Evolutionary conservation across 2,329 filamentous ascomycete genomes (phyloP), one percentile per base, ranked within the genome.

Genomic region (Diplodia seriata): DNA sequence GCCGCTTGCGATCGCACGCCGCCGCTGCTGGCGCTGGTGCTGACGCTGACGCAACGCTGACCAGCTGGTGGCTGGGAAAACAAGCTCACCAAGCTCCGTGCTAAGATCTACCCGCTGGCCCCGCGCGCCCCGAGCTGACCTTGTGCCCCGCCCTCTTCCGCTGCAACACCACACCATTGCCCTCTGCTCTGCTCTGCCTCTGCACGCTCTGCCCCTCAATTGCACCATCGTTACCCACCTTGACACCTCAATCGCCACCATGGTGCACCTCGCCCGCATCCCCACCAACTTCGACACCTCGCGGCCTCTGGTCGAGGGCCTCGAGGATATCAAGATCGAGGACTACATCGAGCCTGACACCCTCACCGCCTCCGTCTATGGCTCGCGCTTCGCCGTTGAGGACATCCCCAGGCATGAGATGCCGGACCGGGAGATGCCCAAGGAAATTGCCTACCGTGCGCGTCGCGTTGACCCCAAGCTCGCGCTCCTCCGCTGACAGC

Each of bases 371-470:
- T 93, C 90, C 71, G 92, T 97, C 74, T 98, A 97, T 77, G 94
- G 94, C 76, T 94, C 91, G 70, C 88, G 85, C 71, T 97, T 93
- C 77, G 94, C 94, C 26, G 86, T 87, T 38, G 83, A 91, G 76
- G 92, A 97, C 74, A 84, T 98, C 51, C 93, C 94, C 33, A 87
- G 86, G 76, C 84, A 91, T 76, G 90, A 93, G 82, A 97, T 98
- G 88, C 93, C 94, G 1, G 93, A 97, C 74, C 75, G 81, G 23
- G 92, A 96, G 81, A 97, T 97, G 94, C 94, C 94, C 54, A 89
- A 87, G 73, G 91, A 97, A 72, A 87, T 97, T 64, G 94, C 94
- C n/a, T 97, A 97, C 80, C 90, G 93, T 59, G 91, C 97, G 91
- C 40, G 8, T 33, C 57, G 11, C 31, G 47, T 61, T 61, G 56